phyloP scores from a whole-genome alignment of 1,139 yeast species.

The Kluyveromyces marxianus region DNA sequence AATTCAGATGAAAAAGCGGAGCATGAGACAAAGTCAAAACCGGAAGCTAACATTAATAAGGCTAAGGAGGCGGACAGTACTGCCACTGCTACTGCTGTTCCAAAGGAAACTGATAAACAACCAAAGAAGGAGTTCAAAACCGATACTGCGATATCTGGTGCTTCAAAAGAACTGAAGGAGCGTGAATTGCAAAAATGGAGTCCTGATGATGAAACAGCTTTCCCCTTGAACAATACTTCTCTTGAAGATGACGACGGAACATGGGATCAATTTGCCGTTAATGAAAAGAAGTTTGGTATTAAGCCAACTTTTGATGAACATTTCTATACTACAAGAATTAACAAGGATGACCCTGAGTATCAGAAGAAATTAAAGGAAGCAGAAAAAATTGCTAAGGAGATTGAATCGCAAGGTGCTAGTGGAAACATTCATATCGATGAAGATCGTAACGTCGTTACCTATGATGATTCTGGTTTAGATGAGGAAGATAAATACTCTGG shows the following conservation, averaged over 20 bases:
- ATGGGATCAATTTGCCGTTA: conserved; percentile 95
- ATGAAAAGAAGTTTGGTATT: conserved; percentile 82
- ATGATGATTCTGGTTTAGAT: conserved; percentile 82
- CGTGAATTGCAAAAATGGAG: conserved; percentile 82
- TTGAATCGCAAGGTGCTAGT: conserved; percentile 55
- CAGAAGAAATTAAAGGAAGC: conserved; percentile 61
- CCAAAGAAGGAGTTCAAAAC: conserved; percentile 55
- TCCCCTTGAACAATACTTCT: conserved; percentile 32
- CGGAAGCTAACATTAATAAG: conserved; percentile 9
- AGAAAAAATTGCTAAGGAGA: conserved; percentile 72
- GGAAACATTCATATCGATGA: conserved; percentile 81
- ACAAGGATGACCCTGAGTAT: conserved; percentile 70
- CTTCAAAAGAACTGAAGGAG: conserved; percentile 39
- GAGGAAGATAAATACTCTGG: conserved; percentile 97
- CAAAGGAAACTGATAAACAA: conserved; percentile 5
- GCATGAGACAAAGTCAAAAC: conserved; percentile 10
- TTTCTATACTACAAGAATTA: conserved; percentile 78
- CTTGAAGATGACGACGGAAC: conserved; percentile 39
- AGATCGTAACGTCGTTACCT: conserved; percentile 66
- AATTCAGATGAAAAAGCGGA: conserved; percentile 23
- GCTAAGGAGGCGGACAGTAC: conserved; percentile 4
- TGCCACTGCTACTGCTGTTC: too few species aligned
- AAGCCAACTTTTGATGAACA: conserved; percentile 83
- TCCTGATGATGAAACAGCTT: conserved; percentile 44
- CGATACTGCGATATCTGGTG: conserved; percentile 70